Evolutionary conservation across 805 yeast genomes (phyloP).

Genomic region (Kuraishia cidri): DNA sequence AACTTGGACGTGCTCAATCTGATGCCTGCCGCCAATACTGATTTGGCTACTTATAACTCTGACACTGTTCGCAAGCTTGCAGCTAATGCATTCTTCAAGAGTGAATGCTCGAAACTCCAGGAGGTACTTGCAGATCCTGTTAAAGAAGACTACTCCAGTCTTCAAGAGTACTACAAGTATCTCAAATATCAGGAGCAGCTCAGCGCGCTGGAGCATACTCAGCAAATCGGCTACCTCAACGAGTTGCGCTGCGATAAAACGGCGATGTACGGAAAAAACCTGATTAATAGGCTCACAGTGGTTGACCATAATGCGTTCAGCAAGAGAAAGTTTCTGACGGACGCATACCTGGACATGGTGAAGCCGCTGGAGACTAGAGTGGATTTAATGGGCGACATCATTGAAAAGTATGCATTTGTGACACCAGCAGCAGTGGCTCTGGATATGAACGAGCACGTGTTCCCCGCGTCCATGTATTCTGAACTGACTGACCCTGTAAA

Average conservation of each 20-base stretch:
- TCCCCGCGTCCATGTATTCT: slow-evolving; percentile 27
- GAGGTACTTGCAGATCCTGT: slow-evolving; percentile 19
- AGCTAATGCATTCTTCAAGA: slow-evolving; percentile 34
- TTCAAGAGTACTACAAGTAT: slow-evolving; percentile 52
- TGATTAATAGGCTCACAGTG: slow-evolving; percentile 32
- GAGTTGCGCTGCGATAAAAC: slow-evolving; percentile 48
- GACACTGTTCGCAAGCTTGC: slow-evolving; percentile 32
- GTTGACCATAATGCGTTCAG: slow-evolving; percentile 16
- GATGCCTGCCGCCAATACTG: slow-evolving; percentile 37
- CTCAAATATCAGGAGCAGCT: slow-evolving; percentile 42
- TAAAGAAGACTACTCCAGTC: slow-evolving; percentile 24
- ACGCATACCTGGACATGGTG: slow-evolving; percentile 22
- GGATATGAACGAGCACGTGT: slow-evolving; percentile 49
- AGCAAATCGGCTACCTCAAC: slow-evolving; percentile 57
- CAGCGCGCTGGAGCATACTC: slow-evolving; percentile 39
- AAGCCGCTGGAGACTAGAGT: slow-evolving; percentile 33
- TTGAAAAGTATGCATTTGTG: slow-evolving; percentile 75
- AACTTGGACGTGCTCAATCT: slow-evolving; percentile 56
- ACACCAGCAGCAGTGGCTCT: slow-evolving; percentile 82
- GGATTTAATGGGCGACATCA: slow-evolving; percentile 30
- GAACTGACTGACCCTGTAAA: slow-evolving; percentile 19
- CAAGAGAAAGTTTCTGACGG: slow-evolving; percentile 6
- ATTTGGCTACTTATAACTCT: slow-evolving; percentile 30
- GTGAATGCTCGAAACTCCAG: slow-evolving; percentile 34
- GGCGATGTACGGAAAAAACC: slow-evolving; percentile 64